Evolutionary conservation across 1,139 yeast species (phyloP), one percentile per base, ranked within the genome.

Genomic region (Yamadazyma dendronema): DNA sequence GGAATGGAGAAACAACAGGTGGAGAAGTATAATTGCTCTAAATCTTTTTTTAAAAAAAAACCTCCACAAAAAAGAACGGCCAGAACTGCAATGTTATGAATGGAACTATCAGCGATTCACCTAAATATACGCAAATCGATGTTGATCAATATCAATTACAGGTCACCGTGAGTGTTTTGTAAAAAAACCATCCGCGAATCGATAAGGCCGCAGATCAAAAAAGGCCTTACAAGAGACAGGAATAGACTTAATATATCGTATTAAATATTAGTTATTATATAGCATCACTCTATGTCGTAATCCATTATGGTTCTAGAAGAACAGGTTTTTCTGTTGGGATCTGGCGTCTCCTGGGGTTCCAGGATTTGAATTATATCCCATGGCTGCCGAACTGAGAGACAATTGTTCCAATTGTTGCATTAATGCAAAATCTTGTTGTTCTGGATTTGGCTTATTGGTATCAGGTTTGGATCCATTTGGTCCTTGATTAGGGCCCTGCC

Each of bases 341-440:
- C 33, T 30, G 24, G 38, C 37, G 25, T 42, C 46, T 2, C 41
- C 39, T 12, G 73, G 73, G 6, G 67, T 70, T 8, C 72, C 72
- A 7, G 77, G 77, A 38, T 65, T 68, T 9, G 75, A 67, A 40
- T 64, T 64, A 45, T 71, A 72, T 2, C 77, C 77, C 59, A 72
- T 52, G 2, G 77, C 77, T 4, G 74, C 77, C 3, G 77, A 70
- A 39, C 73, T 69, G 41, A 72, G 54, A 2, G 76, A 69, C 35
- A 72, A 56, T 46, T 70, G 75, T 48, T 72, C 77, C 50, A 72
- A 67, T 46, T 72, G 77, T 48, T 67, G 71, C 74, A 72, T 67
- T 8, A 69, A 71, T 19, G 40, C 37, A 23, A 38, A 32, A 19
- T 43, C 46, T 31, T 41, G 43, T 28, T 42, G 40, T 9, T 21